Evolutionary conservation across 225 moss, liverwort and hornwort species (phyloP), one percentile per base, ranked within the genome.

Genomic region (Marchantia polymorpha): DNA sequence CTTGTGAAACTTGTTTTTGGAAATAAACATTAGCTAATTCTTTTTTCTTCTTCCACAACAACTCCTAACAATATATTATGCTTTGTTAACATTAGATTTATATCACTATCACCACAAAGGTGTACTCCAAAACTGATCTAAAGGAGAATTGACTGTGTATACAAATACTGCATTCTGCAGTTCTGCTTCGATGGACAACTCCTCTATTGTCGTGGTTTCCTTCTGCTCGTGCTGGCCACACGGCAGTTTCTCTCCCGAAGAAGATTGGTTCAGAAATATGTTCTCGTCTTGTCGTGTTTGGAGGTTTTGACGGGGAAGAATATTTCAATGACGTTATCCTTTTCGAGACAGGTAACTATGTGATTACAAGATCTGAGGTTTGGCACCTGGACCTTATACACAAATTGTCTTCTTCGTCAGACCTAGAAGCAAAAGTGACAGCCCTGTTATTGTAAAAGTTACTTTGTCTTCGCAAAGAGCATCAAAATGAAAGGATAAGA

Each of bases 281-380:
- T 60, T 84, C 89, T 59, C 86, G 76, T 74, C 80, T 87, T 64
- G 59, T 93, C 10, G 52, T 91, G 67, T 95, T 95, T 82, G 97
- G 97, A 46, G 97, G 97, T 52, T 99, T 92, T 77, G 90, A 99
- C 76, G 97, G 97, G 64, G 82, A 84, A 53, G 80, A 89, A 52
- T 95, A 82, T 83, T 93, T 91, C 80, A 92, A 91, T 78, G 89
- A 95, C 68, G 85, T 99, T 51, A 58, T 90, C 74, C 78, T 95
- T 83, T 92, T 95, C 81, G 91, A 95, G 59, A 90, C 83, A 84
- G 89, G 97, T 99, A 88, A 39, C 39, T 39, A 39, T 39, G 39
- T 39, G 39, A 39, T 39, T 39, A 39, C 39, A 39, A 39, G 39
- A 39, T 39, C 39, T 39, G 39, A 76, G 63, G 23, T 52, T 74